phyloP scores from a whole-genome alignment of 805 yeast genomes.

The Metschnikowia bowlesiae region DNA sequence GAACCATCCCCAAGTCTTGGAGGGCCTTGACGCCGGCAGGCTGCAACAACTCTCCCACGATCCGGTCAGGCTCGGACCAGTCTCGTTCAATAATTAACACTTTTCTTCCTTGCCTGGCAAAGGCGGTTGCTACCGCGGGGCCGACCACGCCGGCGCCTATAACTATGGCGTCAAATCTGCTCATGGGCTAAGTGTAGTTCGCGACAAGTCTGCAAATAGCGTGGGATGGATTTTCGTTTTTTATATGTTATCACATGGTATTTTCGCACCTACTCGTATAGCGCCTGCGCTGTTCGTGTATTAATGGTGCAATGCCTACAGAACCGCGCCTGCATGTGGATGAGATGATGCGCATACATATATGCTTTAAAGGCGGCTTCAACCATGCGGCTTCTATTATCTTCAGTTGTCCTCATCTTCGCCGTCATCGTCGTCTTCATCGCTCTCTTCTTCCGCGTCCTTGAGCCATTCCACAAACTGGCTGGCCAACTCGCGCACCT shows the following conservation, averaged over 20 bases:
- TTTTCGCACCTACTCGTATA: conserved; percentile 3
- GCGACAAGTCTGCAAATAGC: background rate
- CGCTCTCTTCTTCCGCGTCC: conserved; percentile 66
- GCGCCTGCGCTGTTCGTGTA: conserved; percentile 1
- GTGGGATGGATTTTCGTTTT: background rate
- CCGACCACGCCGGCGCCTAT: conserved; percentile 99
- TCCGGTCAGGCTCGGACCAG: conserved; percentile 89
- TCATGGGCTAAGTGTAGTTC: background rate
- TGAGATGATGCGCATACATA: background rate
- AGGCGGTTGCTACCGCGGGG: conserved; percentile 83
- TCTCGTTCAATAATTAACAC: conserved; percentile 83
- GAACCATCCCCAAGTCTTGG: conserved; percentile 74
- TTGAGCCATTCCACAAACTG: conserved; percentile 86
- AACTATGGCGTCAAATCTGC: conserved; percentile 63
- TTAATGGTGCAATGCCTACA: conserved; percentile 4
- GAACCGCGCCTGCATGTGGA: background rate
- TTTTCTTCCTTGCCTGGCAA: conserved; percentile 85
- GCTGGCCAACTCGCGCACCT: conserved; percentile 52
- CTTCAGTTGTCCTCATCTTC: background rate
- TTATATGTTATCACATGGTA: conserved; percentile 1
- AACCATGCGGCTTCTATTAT: background rate
- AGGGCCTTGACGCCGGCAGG: conserved; percentile 93
- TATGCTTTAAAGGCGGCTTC: background rate
- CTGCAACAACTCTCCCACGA: conserved; percentile 95
- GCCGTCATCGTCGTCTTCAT: conserved; percentile 24